Conservation (phyloP, 495 filamentous ascomycete genomes). For the Coniosporium apollinis region DNA sequence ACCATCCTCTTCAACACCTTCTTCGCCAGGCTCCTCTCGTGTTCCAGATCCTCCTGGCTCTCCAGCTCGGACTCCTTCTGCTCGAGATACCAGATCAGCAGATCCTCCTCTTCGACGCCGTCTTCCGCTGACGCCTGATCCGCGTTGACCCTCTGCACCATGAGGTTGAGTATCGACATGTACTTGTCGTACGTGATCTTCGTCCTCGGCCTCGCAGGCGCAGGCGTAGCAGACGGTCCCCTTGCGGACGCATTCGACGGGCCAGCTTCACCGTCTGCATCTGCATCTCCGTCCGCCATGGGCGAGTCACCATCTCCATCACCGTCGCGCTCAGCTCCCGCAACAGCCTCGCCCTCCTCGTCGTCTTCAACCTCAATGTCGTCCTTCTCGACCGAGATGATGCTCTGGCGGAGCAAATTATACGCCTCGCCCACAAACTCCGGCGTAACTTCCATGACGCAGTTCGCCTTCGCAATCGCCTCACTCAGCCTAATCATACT, state of each 20-base stretch:
- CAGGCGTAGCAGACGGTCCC: constrained; percentile 23
- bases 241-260: constrained; percentile 19
- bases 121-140: constrained; percentile 55
- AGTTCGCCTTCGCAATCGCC: constrained; percentile 93
- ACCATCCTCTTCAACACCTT: constrained; percentile 95
- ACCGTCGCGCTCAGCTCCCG: constrained; percentile 20
- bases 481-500: constrained; percentile 87
- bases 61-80: constrained; percentile 69
- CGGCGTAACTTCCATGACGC: constrained; percentile 75
- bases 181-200: constrained; percentile 96
- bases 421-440: constrained; percentile 83
- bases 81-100: constrained; percentile 87
- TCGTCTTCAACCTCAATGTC: constrained; percentile 93
- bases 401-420: constrained; percentile 75
- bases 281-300: constrained; percentile 41
- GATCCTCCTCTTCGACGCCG: constrained; percentile 73
- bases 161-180: constrained; percentile 67
- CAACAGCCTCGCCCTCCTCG: constrained; percentile 33
- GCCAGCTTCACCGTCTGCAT: constrained; percentile 18
- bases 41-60: constrained; percentile 59
- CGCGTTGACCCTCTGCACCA: constrained; percentile 63
- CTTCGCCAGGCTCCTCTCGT: constrained; percentile 55
- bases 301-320: constrained; percentile 53
- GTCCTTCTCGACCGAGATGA: constrained; percentile 95
- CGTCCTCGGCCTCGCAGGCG: constrained; percentile 42